A percentile compares a stretch with the other conserved stretches of the same genome.
Conservation (phyloP, 2,329 filamentous ascomycete species). For the Fusarium sp. region DNA sequence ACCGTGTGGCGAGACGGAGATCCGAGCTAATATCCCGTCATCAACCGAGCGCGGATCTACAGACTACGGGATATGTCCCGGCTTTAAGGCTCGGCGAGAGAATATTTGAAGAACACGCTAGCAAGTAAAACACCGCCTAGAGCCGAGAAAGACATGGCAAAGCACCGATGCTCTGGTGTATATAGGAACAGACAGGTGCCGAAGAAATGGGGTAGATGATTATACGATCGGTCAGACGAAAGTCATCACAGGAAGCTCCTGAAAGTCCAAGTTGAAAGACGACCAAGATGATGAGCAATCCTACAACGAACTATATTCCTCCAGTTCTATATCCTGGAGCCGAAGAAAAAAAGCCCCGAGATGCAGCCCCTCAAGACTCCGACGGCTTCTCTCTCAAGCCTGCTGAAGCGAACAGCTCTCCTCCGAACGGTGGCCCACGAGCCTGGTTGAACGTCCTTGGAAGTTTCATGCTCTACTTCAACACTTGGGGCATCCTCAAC, state of each 20-base stretch:
- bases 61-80: background rate
- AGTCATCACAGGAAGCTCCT: background rate
- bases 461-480: constrained; percentile 59
- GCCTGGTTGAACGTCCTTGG: background rate
- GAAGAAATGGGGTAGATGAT: background rate
- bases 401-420: background rate
- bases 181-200: background rate
- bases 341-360: background rate
- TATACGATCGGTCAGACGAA: background rate
- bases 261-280: background rate
- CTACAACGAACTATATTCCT: background rate
- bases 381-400: background rate
- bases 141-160: background rate
- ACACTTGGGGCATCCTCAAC: constrained; percentile 61
- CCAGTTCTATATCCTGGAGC: background rate
- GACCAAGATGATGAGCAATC: background rate
- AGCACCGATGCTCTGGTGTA: background rate
- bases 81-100: background rate
- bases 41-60: background rate
- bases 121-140: background rate
- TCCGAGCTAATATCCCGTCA: background rate
- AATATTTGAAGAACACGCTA: background rate
- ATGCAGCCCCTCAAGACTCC: background rate
- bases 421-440: background rate
- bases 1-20: background rate